Percentiles rank a stretch among this genome's conserved stretches.
Evolutionary conservation across 2,329 filamentous ascomycete genomes (phyloP).

Genomic region (Gaeumannomyces tritici): DNA sequence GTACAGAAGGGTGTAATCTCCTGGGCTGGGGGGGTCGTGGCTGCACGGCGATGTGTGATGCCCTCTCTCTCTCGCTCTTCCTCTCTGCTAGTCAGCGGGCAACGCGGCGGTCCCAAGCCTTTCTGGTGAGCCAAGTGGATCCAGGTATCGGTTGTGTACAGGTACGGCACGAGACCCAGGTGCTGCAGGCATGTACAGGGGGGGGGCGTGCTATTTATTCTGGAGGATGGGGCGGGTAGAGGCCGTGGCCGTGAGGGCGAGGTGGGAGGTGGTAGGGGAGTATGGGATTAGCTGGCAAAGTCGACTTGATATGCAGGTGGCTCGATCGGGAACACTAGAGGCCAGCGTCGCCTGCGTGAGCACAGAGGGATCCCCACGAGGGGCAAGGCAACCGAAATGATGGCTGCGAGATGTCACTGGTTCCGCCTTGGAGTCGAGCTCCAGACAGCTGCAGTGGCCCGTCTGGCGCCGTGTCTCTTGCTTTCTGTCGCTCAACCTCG

Average conservation of each 20-base stretch:
- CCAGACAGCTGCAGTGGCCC: neutral
- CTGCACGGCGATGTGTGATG: constrained; percentile 15
- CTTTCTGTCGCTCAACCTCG: neutral
- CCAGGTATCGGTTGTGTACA: constrained; percentile 18
- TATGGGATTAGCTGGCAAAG: constrained; percentile 34
- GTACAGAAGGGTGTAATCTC: neutral
- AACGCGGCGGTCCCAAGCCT: constrained; percentile 1
- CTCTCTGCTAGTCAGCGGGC: constrained; percentile 13
- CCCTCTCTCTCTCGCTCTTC: constrained; percentile 2
- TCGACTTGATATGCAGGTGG: constrained; percentile 30
- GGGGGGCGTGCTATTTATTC: constrained; percentile 13
- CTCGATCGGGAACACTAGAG: constrained; percentile 25
- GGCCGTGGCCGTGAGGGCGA: constrained; percentile 10
- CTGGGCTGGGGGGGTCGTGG: neutral
- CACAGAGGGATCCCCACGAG: neutral
- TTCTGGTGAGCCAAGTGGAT: constrained; percentile 7
- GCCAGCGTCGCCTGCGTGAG: neutral
- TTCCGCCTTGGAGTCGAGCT: neutral
- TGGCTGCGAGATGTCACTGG: neutral
- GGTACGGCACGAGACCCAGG: constrained; percentile 20
- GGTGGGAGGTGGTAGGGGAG: constrained; percentile 15
- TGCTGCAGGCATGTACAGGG: constrained; percentile 16
- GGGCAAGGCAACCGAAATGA: neutral
- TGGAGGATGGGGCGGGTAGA: constrained; percentile 24
- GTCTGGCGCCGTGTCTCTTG: neutral